Base-by-base conservation (phyloP, 2,329 filamentous ascomycete species). In the Alternaria sp. region DNA sequence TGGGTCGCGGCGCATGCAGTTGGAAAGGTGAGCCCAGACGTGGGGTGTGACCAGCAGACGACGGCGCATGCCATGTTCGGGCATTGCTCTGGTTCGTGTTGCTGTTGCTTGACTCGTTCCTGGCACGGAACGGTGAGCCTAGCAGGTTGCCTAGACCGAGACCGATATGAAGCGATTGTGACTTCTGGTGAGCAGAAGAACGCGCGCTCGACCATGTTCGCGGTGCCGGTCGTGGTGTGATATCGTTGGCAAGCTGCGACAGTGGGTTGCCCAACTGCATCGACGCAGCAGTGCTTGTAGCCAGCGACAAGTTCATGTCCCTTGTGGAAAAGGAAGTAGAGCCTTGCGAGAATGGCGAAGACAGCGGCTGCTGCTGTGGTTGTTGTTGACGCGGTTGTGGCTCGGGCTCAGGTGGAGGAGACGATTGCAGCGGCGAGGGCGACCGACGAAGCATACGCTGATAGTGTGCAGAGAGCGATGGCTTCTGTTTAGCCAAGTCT, bases 391-490 rank as follows among this genome's bases (percentile, higher is more conserved):
- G 20, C n/a, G 47, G 55, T 82, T 83, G 63, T 79, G 62, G 47
- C 5, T 68, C 63, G 12, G 81, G 61, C 46, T 74, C 73, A 11
- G 77, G 72, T n/a, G 78, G 76, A 28, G 79, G 79, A 11, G 78
- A 63, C 28, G 61, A 80, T 28, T 82, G 76, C 69, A 87, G 84
- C 3, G 88, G 88, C 23, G 88, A 89, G 11, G 88, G 88, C 58
- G 86, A 90, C 56, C 87, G 83, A 41, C 84, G 84, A 65, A 90
- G 81, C 69, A 90, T 82, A 63, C 88, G 84, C 73, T 89, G 87
- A 73, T 90, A 90, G 71, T 90, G 87, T 20, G 88, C 87, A 37
- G 87, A 86, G 54, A 90, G 85, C 7, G 84, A 87, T 61, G 88
- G 87, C 71, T 88, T 88, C 66, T 84, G 83, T 74, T 87, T 88